Conservation (phyloP, 352 stramenopile species). For the Hyphochytrium catenoides region DNA sequence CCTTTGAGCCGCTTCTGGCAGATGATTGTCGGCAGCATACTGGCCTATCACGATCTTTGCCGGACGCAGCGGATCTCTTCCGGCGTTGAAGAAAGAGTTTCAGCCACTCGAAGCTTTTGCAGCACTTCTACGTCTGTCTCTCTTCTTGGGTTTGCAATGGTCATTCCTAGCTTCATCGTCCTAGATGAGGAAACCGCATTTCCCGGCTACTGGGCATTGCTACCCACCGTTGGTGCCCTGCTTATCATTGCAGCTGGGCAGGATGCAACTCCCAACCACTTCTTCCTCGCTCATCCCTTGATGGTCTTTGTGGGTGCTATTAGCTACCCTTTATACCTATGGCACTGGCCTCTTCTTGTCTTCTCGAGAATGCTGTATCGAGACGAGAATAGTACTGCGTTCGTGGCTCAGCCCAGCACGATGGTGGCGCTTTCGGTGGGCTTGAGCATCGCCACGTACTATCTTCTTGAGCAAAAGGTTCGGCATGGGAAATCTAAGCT, state of each 20-base stretch:
- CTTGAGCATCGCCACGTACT: constrained; percentile 2
- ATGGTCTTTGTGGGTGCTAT: constrained; percentile 4
- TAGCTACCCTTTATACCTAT: constrained; percentile 6
- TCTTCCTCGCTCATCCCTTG: constrained; percentile 1
- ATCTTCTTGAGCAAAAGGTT: constrained; percentile 3
- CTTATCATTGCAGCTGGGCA: constrained; percentile 1
- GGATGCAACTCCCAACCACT: not conserved
- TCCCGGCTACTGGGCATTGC: constrained; percentile 3
- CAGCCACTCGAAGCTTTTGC: no score
- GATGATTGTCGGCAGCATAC: constrained; percentile 5
- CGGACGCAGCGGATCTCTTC: no score
- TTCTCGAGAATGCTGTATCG: constrained; percentile 4
- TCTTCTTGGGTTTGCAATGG: not conserved
- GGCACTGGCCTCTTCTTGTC: constrained; percentile 8
- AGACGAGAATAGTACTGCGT: not conserved
- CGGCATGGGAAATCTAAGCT: constrained; percentile 1
- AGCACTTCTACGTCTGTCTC: not conserved
- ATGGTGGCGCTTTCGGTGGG: constrained; percentile 1
- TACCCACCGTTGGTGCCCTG: constrained; percentile 3
- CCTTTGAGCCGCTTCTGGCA: constrained; percentile 6
- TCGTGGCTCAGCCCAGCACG: constrained; percentile 2
- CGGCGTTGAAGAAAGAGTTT: no score
- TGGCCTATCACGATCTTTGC: constrained; percentile 3
- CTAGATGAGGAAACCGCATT: constrained; percentile 4
- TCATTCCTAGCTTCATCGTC: constrained; percentile 1